phyloP scores from a whole-genome alignment of 2,329 filamentous ascomycete species.

The Pseudonectria foliicola region DNA sequence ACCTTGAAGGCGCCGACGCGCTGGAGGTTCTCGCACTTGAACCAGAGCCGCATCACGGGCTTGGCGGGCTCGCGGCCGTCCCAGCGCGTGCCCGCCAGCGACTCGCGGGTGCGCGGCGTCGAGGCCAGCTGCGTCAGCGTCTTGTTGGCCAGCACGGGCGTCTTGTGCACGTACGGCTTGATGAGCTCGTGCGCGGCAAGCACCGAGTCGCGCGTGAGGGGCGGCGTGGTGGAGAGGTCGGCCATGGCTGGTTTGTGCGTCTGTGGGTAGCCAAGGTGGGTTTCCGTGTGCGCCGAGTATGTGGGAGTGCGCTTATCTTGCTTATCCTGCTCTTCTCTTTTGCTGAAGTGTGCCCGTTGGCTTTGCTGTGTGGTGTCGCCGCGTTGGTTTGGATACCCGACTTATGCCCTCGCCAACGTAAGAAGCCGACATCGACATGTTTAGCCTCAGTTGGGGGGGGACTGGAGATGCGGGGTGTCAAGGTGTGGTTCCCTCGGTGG shows the following conservation, averaged over 20 bases:
- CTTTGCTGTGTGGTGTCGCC: too few species aligned
- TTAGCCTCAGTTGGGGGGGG: too few species aligned
- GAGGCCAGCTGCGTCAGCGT: conserved; percentile 72
- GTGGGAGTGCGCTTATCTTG: too few species aligned
- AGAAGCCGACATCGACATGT: too few species aligned
- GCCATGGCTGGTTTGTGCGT: conserved; percentile 40
- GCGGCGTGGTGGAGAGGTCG: conserved; percentile 46
- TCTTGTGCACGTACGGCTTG: conserved; percentile 68
- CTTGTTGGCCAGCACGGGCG: conserved; percentile 72
- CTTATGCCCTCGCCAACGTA: too few species aligned
- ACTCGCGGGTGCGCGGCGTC: conserved; percentile 50
- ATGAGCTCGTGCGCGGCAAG: conserved; percentile 66
- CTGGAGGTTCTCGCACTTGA: conserved; percentile 95
- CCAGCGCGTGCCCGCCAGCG: conserved; percentile 50
- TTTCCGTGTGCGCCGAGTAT: too few species aligned
- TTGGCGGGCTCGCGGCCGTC: conserved; percentile 48
- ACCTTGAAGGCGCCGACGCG: conserved; percentile 89
- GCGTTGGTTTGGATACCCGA: too few species aligned
- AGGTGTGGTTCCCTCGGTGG: too few species aligned
- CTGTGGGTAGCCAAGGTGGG: too few species aligned
- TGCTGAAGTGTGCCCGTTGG: too few species aligned
- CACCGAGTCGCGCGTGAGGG: conserved; percentile 68
- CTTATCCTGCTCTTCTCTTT: conserved; percentile 9
- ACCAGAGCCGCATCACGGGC: conserved; percentile 69
- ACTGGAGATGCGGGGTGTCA: too few species aligned